phyloP scores from a whole-genome alignment of 257 asterid species.

The Fraxinus americana region DNA sequence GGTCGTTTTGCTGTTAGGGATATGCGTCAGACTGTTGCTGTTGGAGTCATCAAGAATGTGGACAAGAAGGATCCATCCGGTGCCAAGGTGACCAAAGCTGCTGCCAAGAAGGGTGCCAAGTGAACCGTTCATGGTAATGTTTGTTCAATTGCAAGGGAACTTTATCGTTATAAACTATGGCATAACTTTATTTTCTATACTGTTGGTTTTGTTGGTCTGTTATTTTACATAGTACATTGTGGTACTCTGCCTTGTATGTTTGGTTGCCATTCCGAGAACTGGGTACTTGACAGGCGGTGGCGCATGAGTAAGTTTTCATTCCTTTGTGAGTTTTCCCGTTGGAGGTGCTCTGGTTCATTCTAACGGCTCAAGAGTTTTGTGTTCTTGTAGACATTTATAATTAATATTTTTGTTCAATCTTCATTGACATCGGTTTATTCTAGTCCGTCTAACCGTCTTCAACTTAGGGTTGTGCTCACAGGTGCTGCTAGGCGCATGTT shows the following conservation, averaged over 20 bases:
- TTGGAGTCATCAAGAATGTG: slow-evolving; percentile 47
- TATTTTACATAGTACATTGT: slow-evolving; percentile 18
- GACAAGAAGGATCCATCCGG: slow-evolving; percentile 62
- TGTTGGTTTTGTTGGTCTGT: not conserved
- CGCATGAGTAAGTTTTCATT: not conserved
- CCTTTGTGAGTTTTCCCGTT: not conserved
- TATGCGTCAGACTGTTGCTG: slow-evolving; percentile 60
- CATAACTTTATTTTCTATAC: not conserved
- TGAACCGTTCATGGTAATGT: slow-evolving; percentile 18
- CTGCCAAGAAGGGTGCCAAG: slow-evolving; percentile 50
- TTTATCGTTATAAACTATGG: not conserved
- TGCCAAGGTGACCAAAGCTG: slow-evolving; percentile 64
- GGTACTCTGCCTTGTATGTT: slow-evolving; percentile 32
- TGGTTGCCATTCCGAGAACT: slow-evolving; percentile 36
- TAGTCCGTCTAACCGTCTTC: no score
- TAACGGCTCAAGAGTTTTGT: slow-evolving; percentile 21
- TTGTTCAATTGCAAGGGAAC: not conserved
- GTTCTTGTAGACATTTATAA: not conserved
- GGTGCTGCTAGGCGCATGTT: no score
- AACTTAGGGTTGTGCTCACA: no score
- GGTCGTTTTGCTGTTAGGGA: slow-evolving; percentile 62
- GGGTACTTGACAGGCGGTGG: slow-evolving; percentile 56
- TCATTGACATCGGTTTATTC: no score
- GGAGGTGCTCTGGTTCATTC: slow-evolving; percentile 21
- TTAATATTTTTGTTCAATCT: no score